Conservation (phyloP, 2,329 filamentous ascomycete genomes). For the Verticillium zaregamsianum region DNA sequence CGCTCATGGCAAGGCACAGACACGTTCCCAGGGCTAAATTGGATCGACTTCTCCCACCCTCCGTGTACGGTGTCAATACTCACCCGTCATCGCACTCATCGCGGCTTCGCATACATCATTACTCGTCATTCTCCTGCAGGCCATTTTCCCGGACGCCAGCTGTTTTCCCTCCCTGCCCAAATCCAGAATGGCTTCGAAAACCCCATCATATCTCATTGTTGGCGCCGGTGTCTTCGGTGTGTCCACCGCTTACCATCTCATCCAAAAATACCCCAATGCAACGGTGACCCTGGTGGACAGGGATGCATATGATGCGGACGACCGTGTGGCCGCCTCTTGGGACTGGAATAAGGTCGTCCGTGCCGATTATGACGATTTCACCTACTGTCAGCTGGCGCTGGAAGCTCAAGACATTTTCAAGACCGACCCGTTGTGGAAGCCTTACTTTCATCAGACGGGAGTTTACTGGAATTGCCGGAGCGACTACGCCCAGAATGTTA, state of each 20-base stretch:
- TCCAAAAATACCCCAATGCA: conserved; percentile 15
- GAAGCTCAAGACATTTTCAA: conserved; percentile 25
- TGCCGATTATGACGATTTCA: conserved; percentile 26
- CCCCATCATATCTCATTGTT: conserved; percentile 33
- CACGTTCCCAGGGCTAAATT: background rate
- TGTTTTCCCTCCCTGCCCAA: background rate
- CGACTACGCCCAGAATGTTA: conserved; percentile 25
- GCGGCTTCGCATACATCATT: background rate
- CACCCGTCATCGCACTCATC: background rate
- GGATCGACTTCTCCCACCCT: conserved; percentile 4
- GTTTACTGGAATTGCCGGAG: conserved; percentile 34
- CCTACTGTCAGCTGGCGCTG: conserved; percentile 23
- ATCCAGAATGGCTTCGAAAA: conserved; percentile 5
- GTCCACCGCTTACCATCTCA: conserved; percentile 44
- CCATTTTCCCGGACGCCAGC: background rate
- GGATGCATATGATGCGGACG: conserved; percentile 15
- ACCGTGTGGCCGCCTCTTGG: conserved; percentile 20
- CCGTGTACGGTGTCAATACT: background rate
- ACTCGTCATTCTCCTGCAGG: background rate
- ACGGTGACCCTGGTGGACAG: conserved; percentile 21
- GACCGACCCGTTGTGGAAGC: conserved; percentile 19
- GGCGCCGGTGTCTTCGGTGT: conserved; percentile 47
- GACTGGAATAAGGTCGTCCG: conserved; percentile 34
- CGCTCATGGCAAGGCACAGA: background rate
- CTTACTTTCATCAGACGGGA: conserved; percentile 25